Evolutionary conservation across 2,329 filamentous ascomycete species (phyloP), one percentile per base, ranked within the genome.

Genomic region (Pseudocercospora pini-densiflorae): DNA sequence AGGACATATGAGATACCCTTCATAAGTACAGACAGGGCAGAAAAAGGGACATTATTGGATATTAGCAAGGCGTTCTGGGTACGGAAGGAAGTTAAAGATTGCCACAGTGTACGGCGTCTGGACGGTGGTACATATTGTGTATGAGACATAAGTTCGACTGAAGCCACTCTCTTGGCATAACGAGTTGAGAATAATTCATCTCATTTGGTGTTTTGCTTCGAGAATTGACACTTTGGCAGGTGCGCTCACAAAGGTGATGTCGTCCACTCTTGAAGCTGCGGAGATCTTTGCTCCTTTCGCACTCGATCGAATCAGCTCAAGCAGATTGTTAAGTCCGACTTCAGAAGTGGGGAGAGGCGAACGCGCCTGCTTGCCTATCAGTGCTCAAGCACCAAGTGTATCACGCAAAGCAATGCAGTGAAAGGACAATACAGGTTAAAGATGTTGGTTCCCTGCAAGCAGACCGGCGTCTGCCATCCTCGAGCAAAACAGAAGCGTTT

Each of bases 1-100:
- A 55, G 51, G 51, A 31, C 51, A 55, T 55, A 33, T 14, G 16
- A 55, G 51, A 55, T 55, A 55, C 51, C 51, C 51, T 55, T 55
- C 51, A 29, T 33, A 14, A 33, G 51, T 55, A 55, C 24, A 55
- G 51, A 55, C 51, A 19, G 51, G 51, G 24, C 51, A 55, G 40
- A 31, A 19, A 3, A 29, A n/a, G 51, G 51, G 24, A 55, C 24
- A n/a, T n/a, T 9, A 31, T 19, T 55, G 51, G 51, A 31, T 12
- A 27, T 55, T 55, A 55, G 51, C 51, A 55, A 6, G 51, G 51
- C 51, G 51, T 55, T 55, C 40, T 51, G 27, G 51, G 16, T 31
- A 55, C 51, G 16, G 21, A 51, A 2, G 19, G 23, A 21, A 19
- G 19, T 21, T 49, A 2, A 49, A 54, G 51, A 55, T 16, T 9